phyloP scores from a whole-genome alignment of 2,329 filamentous ascomycete species.

The Hawksworthiomyces lignivorus region DNA sequence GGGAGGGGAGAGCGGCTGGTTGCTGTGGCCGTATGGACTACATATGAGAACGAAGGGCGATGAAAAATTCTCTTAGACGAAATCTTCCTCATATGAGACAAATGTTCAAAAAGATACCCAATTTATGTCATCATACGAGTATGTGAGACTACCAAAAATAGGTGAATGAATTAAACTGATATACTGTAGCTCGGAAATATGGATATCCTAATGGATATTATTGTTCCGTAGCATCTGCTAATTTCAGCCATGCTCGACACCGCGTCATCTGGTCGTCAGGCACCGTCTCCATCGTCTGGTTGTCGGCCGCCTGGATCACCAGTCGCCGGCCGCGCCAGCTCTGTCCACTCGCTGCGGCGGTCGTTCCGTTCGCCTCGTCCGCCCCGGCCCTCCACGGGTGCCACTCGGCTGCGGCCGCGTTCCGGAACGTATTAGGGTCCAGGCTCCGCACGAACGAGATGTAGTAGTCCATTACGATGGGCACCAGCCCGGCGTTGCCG shows the following conservation, averaged over 20 bases:
- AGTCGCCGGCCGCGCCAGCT: slow-evolving; percentile 28
- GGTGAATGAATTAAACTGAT: too few species aligned
- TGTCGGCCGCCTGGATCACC: slow-evolving; percentile 30
- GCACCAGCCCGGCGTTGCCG: slow-evolving; percentile 34
- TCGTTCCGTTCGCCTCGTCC: too few species aligned
- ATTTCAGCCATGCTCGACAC: slow-evolving; percentile 34
- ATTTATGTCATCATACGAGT: too few species aligned
- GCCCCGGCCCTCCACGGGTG: slow-evolving; percentile 23
- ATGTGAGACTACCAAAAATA: too few species aligned
- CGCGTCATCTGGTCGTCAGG: slow-evolving; percentile 25
- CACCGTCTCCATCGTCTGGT: slow-evolving; percentile 33
- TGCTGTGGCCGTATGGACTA: slow-evolving; percentile 23
- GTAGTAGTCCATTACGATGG: slow-evolving; percentile 41
- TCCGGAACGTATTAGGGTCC: slow-evolving; percentile 34
- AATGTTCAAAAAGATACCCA: too few species aligned
- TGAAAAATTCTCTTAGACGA: too few species aligned
- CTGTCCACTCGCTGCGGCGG: too few species aligned
- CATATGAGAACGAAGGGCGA: too few species aligned
- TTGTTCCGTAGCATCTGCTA: slow-evolving; percentile 29
- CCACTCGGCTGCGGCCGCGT: slow-evolving; percentile 32
- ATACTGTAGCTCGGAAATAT: too few species aligned
- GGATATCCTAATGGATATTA: too few species aligned
- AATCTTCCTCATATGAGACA: too few species aligned
- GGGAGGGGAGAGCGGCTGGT: slow-evolving; percentile 25
- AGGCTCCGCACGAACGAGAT: slow-evolving; percentile 39